Base-by-base conservation (phyloP, 2,329 filamentous ascomycete genomes). In the Aureobasidium sp. region DNA sequence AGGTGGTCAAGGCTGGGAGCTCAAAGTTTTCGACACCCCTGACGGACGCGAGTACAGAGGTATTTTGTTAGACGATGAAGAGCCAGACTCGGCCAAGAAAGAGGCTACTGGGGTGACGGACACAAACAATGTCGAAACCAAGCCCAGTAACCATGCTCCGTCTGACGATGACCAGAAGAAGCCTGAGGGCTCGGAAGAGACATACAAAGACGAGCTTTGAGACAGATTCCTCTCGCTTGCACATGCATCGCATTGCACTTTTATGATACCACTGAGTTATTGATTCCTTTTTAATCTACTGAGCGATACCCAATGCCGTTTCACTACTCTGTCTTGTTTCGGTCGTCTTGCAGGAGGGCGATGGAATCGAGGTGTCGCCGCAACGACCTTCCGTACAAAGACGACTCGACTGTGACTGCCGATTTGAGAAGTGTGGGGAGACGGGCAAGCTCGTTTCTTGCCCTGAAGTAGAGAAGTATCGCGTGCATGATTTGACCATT, bases 11-110 rank as follows among this genome's bases (percentile, higher is more conserved):
- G 84, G 84, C 17, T 96, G 91, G 90, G 88, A 85, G 67, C 76
- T 96, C 62, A 89, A 94, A 72, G 79, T 94, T 15, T 83, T 94
- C 1, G 87, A 94, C 67, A 79, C 84, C 11, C 82, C 86, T 1
- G 79, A 82, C 4, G 79, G 81, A 23, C 75, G 83, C 63, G 86
- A 90, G 69, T 82, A 93, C 42, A 77, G 87, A 46, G 89, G 87
- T 0, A 83, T 89, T 43, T 81, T 93, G 17, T 84, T 87, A 29
- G 74, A 76, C 1, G 80, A 82, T 13, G 79, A 79, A 2, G 80
- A 82, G 1, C 78, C 82, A 0, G 77, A 79, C 31, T 63, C 66
- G 60, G 58, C 57, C 15, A 46, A 65, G 21, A 49, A 66, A 62
- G 67, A 64, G 31, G 65, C 17, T 15, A 27, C 23, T 13, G 13